Evolutionary conservation across 179 eudicot genomes (phyloP), one percentile per base, ranked within the genome.

Genomic region (Vitellaria paradoxa): DNA sequence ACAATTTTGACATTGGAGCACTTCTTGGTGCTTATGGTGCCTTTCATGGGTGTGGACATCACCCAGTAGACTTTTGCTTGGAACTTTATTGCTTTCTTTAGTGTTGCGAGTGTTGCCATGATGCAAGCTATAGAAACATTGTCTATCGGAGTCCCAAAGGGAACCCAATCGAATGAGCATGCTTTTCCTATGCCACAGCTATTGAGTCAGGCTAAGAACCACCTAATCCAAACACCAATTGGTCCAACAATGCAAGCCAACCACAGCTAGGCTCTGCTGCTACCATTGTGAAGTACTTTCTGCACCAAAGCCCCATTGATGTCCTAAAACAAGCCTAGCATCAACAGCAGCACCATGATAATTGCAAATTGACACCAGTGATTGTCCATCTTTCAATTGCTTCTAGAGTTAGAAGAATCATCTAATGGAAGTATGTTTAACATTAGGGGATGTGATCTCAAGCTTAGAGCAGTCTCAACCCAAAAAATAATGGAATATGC

Each of bases 101-200:
- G 6, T 3, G 88, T 86, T 60, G 96, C 97, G 23, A 94, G 90
- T 17, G 90, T 92, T 42, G 98, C 96, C 98, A 94, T 93, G 40
- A 89, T 52, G 42, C 96, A 89, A 40, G 97, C 92, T 13, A 97
- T 96, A 18, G 86, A 76, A 59, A 92, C 94, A 81, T 93, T 91
- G 77, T 94, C 97, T 53, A 81, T 72, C 64, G 92, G 76, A 78
- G 98, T 92, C 62, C 96, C 97, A 40, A 94, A 90, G 3, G 98
- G 98, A 67, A 94, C 47, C 98, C 97, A 93, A 82, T 86, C 90
- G 73, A 83, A 76, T 59, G 21, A 30, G 64, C 86, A 86, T 9
- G 79, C 46, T 73, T 78, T 86, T 46, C 97, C 97, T 37, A 94
- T 26, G 11, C 97, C 97, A 56, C 87, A 86, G 17, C 96, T 97